These are phyloP conservation scores for Phytophthora colocasiae DNA, from an alignment of 352 stramenopile species.

Conservation along the genomic window DNA sequence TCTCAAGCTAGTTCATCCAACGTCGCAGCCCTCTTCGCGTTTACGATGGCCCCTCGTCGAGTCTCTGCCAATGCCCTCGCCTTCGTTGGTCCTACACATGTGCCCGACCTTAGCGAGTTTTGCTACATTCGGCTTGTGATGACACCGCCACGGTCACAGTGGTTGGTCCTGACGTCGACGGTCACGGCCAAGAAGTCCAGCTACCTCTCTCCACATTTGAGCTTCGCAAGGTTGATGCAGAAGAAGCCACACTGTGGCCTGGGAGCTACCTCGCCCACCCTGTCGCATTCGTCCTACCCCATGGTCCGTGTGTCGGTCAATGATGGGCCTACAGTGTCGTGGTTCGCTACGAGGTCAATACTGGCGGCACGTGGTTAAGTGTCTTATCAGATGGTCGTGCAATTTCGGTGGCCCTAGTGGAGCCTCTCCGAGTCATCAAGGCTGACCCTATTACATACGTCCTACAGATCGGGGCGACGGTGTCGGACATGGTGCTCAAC, in stretches of 20 bases:
- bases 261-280: background rate
- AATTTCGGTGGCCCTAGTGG: background rate
- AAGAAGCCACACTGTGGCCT: background rate
- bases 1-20: too few relatives aligned
- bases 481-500: slow-evolving; percentile 13
- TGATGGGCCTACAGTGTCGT: slow-evolving; percentile 16
- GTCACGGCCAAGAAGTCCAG: too few relatives aligned
- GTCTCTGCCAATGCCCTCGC: too few relatives aligned
- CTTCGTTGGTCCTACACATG: too few relatives aligned
- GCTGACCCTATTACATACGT: slow-evolving; percentile 12
- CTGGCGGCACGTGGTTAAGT: background rate
- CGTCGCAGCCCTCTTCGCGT: too few relatives aligned
- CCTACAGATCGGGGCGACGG: background rate
- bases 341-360: background rate
- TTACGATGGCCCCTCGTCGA: too few relatives aligned
- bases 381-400: background rate
- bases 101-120: too few relatives aligned
- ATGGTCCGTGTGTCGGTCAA: background rate
- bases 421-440: slow-evolving; percentile 11
- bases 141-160: too few relatives aligned
- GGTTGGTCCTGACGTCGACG: too few relatives aligned
- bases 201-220: too few relatives aligned
- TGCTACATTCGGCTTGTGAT: too few relatives aligned
- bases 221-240: too few relatives aligned
- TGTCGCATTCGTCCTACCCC: slow-evolving; percentile 2